These are phyloP conservation scores for Mycena albidolilacea DNA, from an alignment of 768 basidiomycete genomes.

Conservation along the genomic window DNA sequence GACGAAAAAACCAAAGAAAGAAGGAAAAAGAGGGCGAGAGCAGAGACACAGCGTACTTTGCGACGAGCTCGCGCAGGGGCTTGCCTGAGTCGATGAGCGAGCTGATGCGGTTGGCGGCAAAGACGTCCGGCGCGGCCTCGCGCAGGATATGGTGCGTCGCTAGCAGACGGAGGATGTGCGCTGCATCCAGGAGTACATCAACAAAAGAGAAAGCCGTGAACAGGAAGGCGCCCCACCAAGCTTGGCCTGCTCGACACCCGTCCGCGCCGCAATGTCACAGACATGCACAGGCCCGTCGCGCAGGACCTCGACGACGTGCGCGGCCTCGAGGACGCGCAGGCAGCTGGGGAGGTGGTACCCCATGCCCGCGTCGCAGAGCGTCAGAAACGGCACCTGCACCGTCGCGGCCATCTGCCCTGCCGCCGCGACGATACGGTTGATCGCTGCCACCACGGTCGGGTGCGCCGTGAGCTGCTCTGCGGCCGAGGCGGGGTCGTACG, in stretches of 20 bases:
- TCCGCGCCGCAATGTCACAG: slow-evolving; percentile 58
- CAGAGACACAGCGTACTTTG: slow-evolving; percentile 1
- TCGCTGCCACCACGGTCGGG: too few species aligned
- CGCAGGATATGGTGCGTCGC: slow-evolving; percentile 84
- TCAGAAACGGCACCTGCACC: too few species aligned
- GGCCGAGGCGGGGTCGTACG: too few species aligned
- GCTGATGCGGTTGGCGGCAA: slow-evolving; percentile 79
- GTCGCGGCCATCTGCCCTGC: too few species aligned
- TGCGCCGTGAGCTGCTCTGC: too few species aligned
- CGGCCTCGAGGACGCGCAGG: slow-evolving; percentile 79
- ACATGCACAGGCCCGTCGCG: slow-evolving; percentile 74
- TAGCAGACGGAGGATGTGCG: slow-evolving; percentile 80
- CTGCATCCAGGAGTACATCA: too few species aligned
- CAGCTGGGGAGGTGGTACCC: too few species aligned
- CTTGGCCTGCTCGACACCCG: slow-evolving; percentile 63
- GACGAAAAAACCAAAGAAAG: background rate
- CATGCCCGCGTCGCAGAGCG: too few species aligned
- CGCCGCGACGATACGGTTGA: too few species aligned
- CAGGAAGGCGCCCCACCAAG: too few species aligned
- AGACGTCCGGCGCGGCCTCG: slow-evolving; percentile 80
- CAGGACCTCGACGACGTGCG: slow-evolving; percentile 79
- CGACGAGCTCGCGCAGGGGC: slow-evolving; percentile 58
- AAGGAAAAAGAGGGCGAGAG: background rate
- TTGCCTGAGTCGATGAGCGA: slow-evolving; percentile 81
- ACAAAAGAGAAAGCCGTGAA: too few species aligned